Base-by-base conservation (phyloP, 176 grass and related monocot genomes). In the Aechmea fasciata region DNA sequence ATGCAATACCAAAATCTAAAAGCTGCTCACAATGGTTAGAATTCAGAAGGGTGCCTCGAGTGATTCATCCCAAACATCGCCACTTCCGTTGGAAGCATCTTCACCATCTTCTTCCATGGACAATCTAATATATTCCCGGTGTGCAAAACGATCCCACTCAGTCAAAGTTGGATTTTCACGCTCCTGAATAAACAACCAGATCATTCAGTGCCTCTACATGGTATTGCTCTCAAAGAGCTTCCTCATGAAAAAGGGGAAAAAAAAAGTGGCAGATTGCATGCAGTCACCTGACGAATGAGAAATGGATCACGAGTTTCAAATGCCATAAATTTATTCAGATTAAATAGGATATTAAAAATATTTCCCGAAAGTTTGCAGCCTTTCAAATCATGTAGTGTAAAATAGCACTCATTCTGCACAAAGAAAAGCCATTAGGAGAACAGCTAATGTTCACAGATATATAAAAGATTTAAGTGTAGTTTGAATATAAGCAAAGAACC, bases 281-380 rank as follows among this genome's bases (percentile, higher is more conserved):
- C 24, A 79, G 49, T 90, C 69, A 97, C 94, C 87, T 97, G 94
- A 53, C 94, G 94, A 87, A 93, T 93, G 63, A 97, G 86, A 79
- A 97, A 97, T 1, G 94, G 94, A 79, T 97, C 94, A 65, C 94
- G 89, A 70, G 87, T 90, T 85, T 99, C 95, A 82, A 99, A 99
- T n/a, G 95, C 90, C 95, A 99, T 99, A 63, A 99, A 99, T 76
- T 99, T 99, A 74, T 94, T 99, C 54, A 99, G 95, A 77, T 99
- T 94, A 81, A 99, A 99, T 69, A 99, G 78, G 66, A 99, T 99
- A 71, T 99, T 99, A 83, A 99, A 99, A 82, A 99, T 85, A 88
- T 94, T 94, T 75, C 95, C 95, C 4, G 95, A 99, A 72, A 99
- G 84, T 85, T 99, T 99, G 84, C 84, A 88, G 49, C 75, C 71